Conservation (phyloP, 495 filamentous ascomycete species). For the Penicillium antarcticum region DNA sequence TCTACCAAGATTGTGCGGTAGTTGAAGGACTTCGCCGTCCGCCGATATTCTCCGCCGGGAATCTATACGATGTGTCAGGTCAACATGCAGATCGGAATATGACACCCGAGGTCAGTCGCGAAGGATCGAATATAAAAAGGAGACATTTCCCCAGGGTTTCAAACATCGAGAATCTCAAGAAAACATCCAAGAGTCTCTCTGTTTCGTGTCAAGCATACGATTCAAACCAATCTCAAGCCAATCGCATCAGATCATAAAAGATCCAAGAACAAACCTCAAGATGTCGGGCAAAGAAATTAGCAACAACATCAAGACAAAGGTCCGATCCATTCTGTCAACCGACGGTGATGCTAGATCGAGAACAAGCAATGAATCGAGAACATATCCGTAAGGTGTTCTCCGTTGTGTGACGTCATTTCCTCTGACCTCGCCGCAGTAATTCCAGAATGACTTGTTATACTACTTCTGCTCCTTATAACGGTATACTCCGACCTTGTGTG, state of each 20-base stretch:
- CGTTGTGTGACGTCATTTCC: conserved; percentile 2
- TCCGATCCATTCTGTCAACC: conserved; percentile 9
- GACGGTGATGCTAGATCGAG: conserved; percentile 5
- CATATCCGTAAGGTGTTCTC: conserved; percentile 18
- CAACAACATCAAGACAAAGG: conserved; percentile 12
- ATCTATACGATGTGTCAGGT: background rate
- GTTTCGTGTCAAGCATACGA: background rate
- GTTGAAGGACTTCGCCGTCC: background rate
- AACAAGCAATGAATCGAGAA: conserved; percentile 12
- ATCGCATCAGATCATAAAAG: background rate
- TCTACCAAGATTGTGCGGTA: background rate
- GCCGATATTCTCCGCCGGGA: background rate
- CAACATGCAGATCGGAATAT: background rate
- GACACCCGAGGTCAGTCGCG: background rate
- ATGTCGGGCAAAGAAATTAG: conserved; percentile 7
- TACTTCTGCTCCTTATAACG: conserved; percentile 10
- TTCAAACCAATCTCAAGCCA: background rate
- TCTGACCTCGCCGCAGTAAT: conserved; percentile 11
- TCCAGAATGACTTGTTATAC: conserved; percentile 3
- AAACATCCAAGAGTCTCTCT: background rate
- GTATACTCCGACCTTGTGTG: conserved; percentile 11
- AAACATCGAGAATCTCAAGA: no score
- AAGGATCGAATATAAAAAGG: background rate
- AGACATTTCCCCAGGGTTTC: background rate
- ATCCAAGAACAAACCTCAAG: background rate